Conservation (phyloP, 768 basidiomycete genomes). For the Pulveroboletus frians region DNA sequence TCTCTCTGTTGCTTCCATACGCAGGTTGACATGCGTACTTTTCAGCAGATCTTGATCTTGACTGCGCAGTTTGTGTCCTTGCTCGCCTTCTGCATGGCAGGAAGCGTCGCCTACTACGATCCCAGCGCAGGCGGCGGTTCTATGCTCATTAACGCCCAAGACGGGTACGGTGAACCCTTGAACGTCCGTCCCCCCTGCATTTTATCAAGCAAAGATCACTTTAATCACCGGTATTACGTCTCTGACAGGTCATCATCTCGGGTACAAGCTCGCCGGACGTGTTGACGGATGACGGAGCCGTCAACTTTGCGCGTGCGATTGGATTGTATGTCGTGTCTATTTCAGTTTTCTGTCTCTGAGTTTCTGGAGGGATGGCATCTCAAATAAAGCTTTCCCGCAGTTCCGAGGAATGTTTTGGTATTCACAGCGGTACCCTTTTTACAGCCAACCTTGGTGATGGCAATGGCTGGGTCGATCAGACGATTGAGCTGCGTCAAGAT, state of each 20-base stretch:
- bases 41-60: not conserved
- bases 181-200: conserved; percentile 30
- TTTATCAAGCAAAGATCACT: not conserved
- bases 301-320: conserved; percentile 57
- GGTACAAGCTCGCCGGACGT: conserved; percentile 53
- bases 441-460: conserved; percentile 46
- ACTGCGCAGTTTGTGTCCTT: conserved; percentile 3
- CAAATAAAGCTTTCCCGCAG: conserved; percentile 15
- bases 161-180: conserved; percentile 40
- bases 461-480: conserved; percentile 40
- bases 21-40: conserved; percentile 5
- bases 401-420: conserved; percentile 36
- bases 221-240: not conserved
- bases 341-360: not conserved
- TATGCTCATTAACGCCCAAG: conserved; percentile 35
- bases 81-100: not conserved
- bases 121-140: conserved; percentile 39
- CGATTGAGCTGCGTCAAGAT: conserved; percentile 41
- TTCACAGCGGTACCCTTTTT: conserved; percentile 36
- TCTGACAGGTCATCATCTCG: conserved; percentile 54
- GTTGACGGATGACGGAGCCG: conserved; percentile 49
- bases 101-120: conserved; percentile 29
- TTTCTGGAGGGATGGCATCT: not conserved
- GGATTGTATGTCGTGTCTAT: conserved; percentile 47
- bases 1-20: too few species aligned